These are phyloP conservation scores for Fraxinus platypoda DNA, from an alignment of 305 asterid species.

Conservation along the genomic window DNA sequence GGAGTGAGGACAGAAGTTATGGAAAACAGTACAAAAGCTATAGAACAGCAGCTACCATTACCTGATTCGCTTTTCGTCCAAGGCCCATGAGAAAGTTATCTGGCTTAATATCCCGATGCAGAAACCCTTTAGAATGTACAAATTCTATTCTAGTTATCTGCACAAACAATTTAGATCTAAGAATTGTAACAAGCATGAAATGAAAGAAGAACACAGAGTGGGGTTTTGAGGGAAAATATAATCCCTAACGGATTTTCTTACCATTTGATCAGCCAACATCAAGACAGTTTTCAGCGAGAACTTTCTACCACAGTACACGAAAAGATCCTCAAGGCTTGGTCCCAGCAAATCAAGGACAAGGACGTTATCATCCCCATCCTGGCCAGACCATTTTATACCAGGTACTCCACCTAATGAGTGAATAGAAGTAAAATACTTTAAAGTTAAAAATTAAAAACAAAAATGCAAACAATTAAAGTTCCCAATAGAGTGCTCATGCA, in stretches of 20 bases:
- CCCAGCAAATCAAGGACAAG: constrained; percentile 90
- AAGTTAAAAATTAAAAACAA: background rate
- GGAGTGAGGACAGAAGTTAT: background rate
- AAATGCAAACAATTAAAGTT: background rate
- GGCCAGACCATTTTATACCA: constrained; percentile 85
- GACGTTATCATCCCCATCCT: constrained; percentile 82
- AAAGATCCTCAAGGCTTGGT: constrained; percentile 95
- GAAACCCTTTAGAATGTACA: constrained; percentile 88
- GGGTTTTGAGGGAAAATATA: background rate
- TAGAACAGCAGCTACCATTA: constrained; percentile 13
- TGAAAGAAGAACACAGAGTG: background rate
- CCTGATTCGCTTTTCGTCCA: constrained; percentile 98
- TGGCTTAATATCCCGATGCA: constrained; percentile 94
- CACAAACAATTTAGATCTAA: constrained; percentile 13
- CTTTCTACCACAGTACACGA: constrained; percentile 89
- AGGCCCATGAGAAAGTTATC: constrained; percentile 99
- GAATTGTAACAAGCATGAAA: constrained; percentile 7
- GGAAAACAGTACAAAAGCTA: background rate
- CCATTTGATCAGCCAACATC: constrained; percentile 98
- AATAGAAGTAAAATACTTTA: background rate
- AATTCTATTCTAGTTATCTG: constrained; percentile 86
- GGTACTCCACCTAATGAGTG: constrained; percentile 79
- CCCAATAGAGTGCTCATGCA: background rate
- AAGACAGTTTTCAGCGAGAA: constrained; percentile 83
- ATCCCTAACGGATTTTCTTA: constrained; percentile 22